Evolutionary conservation across 2,329 filamentous ascomycete genomes (phyloP), one percentile per base, ranked within the genome.

Genomic region (Apiospora hydei): DNA sequence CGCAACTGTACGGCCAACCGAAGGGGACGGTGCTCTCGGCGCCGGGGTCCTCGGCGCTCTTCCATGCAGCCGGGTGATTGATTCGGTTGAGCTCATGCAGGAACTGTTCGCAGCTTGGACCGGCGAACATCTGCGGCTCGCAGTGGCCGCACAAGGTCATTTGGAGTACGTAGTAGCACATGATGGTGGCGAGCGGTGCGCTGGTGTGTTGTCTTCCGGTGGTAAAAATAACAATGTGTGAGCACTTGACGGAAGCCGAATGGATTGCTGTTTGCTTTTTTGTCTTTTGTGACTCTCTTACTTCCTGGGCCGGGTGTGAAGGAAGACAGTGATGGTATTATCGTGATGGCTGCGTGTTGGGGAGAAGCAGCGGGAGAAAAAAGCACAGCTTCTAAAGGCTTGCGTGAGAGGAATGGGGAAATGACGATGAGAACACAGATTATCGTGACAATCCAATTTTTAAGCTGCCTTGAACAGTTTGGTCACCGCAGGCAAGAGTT

Each of bases 111-210:
- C 78, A 80, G 70, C 71, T 75, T 3, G 77, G 73, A 4, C 77
- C 77, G 26, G 75, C 72, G 18, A 77, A 69, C 21, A 79, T 71
- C 46, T 71, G 1, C 66, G 72, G n/a, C 64, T 41, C 38, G 18
- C 49, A 18, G 70, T 79, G 78, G 3, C 51, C 71, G 70, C 77
- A 79, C 43, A 76, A 75, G 34, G 76, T 76, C 14, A 73, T 73
- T 3, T 75, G 67, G 21, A 73, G 64, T 44, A 78, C 70, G 73
- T 77, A 80, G 43, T 75, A 67, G 57, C 78, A 79, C 77, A 79
- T 80, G 66, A 6, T 68, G 66, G 6, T 24, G 57, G 21, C 10
- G 8, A 64, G 30, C 8, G 53, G 30, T 11, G 18, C 6, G 30
- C 8, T 43, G 30, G 10, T 64, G 30, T 21, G n/a, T 41, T n/a